Evolutionary conservation across 768 basidiomycete species (phyloP).

Genomic region (Naematelia encephala): DNA sequence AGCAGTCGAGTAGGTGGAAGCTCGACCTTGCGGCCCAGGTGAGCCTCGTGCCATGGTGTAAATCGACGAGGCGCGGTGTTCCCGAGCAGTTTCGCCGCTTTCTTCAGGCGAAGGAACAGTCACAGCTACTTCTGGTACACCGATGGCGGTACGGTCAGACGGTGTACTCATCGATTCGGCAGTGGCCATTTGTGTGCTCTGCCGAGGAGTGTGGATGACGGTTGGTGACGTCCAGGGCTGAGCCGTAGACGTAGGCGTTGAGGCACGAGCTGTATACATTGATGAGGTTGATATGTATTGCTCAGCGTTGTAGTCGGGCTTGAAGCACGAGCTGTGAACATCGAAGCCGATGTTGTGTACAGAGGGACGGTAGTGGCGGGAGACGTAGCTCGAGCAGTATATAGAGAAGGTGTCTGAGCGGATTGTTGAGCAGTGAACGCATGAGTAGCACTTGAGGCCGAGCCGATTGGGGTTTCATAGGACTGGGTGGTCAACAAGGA

Average conservation of each 20-base stretch:
- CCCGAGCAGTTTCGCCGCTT: neutral
- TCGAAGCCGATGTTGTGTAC: neutral
- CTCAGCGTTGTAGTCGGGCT: neutral
- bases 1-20: neutral
- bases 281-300: neutral
- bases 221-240: constrained; percentile 6
- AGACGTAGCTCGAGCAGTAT: neutral
- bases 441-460: neutral
- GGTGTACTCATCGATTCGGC: neutral
- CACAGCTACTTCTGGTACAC: neutral
- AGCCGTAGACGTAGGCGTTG: constrained; percentile 1
- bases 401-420: neutral
- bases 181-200: neutral
- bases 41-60: neutral
- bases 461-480: neutral
- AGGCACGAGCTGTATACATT: neutral
- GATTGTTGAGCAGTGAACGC: constrained; percentile 2
- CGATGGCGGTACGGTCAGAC: neutral
- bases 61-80: neutral
- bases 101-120: neutral
- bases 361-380: neutral
- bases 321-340: neutral
- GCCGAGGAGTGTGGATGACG: neutral
- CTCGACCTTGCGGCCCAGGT: neutral
- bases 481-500: neutral